A percentile compares a stretch with the other conserved stretches of the same genome.
Evolutionary conservation across 495 filamentous ascomycete genomes (phyloP).

Genomic region (Aspergillus steynii): DNA sequence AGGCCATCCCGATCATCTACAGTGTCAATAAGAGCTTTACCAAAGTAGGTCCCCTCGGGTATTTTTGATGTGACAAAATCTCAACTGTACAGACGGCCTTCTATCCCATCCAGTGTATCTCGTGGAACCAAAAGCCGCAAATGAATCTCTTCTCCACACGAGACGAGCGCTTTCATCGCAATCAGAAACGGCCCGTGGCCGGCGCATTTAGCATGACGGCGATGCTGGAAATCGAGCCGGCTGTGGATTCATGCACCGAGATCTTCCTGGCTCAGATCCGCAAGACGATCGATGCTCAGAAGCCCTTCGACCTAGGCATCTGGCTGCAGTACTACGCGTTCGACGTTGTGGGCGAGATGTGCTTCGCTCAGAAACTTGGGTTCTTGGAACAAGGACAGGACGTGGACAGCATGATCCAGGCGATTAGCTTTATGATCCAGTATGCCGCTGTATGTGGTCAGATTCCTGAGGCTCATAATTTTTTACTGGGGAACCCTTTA

Average conservation of each 20-base stretch:
- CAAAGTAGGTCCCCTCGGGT: conserved; percentile 27
- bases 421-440: conserved; percentile 25
- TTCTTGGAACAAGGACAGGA: conserved; percentile 43
- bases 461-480: conserved; percentile 31
- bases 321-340: conserved; percentile 53
- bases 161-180: conserved; percentile 27
- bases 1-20: conserved; percentile 40
- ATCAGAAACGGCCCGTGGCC: conserved; percentile 31
- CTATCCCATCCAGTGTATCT: conserved; percentile 39
- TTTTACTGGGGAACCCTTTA: conserved; percentile 35
- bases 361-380: conserved; percentile 37
- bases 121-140: conserved; percentile 31
- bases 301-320: conserved; percentile 34
- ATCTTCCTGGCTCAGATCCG: conserved; percentile 27
- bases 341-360: conserved; percentile 42
- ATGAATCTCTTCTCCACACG: conserved; percentile 39
- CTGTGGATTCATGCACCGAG: conserved; percentile 33
- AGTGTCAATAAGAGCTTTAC: conserved; percentile 36
- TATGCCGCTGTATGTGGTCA: conserved; percentile 33
- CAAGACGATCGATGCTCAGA: conserved; percentile 16
- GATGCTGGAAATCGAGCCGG: conserved; percentile 33
- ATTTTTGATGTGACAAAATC: not conserved
- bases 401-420: conserved; percentile 37
- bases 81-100: conserved; percentile 35
- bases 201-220: conserved; percentile 35